Base-by-base conservation (phyloP, 371 early-diverging fungal genomes). In the Mortierella sp. region DNA sequence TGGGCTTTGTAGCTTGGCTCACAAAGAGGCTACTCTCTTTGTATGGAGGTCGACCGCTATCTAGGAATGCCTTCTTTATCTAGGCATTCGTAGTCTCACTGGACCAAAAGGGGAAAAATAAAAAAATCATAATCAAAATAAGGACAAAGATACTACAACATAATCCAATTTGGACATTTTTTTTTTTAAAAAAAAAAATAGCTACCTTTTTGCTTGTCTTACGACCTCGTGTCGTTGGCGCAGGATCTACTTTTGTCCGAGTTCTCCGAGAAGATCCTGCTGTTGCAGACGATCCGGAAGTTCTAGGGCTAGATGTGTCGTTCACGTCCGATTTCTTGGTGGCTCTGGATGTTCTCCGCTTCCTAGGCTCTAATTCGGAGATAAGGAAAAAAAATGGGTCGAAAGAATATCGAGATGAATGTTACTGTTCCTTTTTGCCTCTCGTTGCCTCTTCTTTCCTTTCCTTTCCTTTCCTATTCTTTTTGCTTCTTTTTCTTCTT, bases 141-240 rank as follows among this genome's bases (percentile, higher is more conserved):
- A 50, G 14, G n/a, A 50, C 4, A 50, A 50, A 50, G 14, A n/a
- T 50, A 5, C 50, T 14, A 5, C n/a, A 50, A 21, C n/a, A 50
- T 4, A 14, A 14, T 50, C 50, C 4, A 16, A 50, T 21, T 5
- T 16, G 50, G 16, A 3, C 6, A 50, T n/a, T 14, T 14, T 50
- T 14, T 50, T 5, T 14, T 50, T 5, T 21, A 4, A 50, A 50
- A 50, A 50, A 4, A 50, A n/a, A 50, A 6, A 50, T 7, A 50
- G 21, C 5, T 71, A 72, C 79, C 79, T 79, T 79, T 45, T 72
- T 72, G 43, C 64, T 73, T 50, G 73, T 65, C 37, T 79, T 79
- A 48, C 79, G 79, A 5, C 73, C 68, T 0, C 72, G 64, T 7
- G 79, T 76, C 25, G 70, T 60, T 1, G 79, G 69, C 1, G 65